Evolutionary conservation across 192 early-diverging fungal genomes (phyloP), one percentile per base, ranked within the genome.

Genomic region (Kappamyces sp.): DNA sequence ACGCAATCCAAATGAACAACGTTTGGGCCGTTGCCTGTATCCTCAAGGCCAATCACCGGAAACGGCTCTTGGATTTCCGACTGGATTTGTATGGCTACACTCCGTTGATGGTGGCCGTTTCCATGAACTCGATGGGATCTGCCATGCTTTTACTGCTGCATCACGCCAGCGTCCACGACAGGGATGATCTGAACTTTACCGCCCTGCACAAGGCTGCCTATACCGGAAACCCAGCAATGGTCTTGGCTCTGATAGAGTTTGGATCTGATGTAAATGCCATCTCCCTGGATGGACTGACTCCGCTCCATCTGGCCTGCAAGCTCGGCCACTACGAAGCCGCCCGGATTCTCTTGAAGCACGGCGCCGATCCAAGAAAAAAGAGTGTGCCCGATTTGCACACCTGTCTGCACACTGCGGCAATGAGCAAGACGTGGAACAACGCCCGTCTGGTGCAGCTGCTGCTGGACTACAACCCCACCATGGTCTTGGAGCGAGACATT

Each of bases 151-250:
- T 93, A 35, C 40, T 88, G 14, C 61, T 66, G 34, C 70, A 73
- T 2, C 67, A 74, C 7, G 86, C 87, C 4, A 75, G 88, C 51
- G 73, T 85, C 11, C 64, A 80, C 54, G 78, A 80, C 42, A 60
- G 66, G 14, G 90, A 93, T 65, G 77, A 74, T 52, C 86, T 89
- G 47, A 87, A 88, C 0, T 90, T 86, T 85, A 86, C 88, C 5
- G 80, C 88, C 2, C 75, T 93, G 33, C 91, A 91, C 68, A 90
- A 91, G 62, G 83, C 88, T 31, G 75, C 75, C 32, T 72, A 81
- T 2, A 67, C 72, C 14, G 88, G 88, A 1, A 72, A 83, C 51
- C 59, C 80, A 2, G 64, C 68, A 15, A 76, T 84, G 57, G 81
- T 75, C 0, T 63, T 70, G 38, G 69, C 79, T 36, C 64, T 92